Conservation (phyloP, 1,284 basidiomycete genomes). For the Schizopora paradoxa region DNA sequence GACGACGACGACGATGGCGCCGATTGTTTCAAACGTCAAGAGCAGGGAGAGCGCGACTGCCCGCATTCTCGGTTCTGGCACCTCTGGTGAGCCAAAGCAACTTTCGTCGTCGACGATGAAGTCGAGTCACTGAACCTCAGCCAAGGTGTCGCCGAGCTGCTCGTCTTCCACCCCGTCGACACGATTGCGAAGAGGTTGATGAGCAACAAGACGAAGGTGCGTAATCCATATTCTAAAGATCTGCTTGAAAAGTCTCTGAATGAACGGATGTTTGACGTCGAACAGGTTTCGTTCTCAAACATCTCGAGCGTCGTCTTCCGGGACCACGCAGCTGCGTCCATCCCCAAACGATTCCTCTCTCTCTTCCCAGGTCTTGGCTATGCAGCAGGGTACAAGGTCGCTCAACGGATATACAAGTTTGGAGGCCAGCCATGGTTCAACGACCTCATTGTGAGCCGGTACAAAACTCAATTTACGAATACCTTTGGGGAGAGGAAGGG, state of each 20-base stretch:
- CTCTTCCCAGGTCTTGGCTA: constrained; percentile 98
- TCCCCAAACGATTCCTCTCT: constrained; percentile 75
- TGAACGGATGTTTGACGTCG: background rate
- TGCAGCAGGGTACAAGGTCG: constrained; percentile 94
- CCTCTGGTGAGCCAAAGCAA: constrained; percentile 76
- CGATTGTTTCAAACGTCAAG: constrained; percentile 5
- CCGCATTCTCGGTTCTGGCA: constrained; percentile 87
- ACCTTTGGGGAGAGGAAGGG: constrained; percentile 94
- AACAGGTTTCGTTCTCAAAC: constrained; percentile 55
- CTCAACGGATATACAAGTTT: constrained; percentile 96
- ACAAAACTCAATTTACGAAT: constrained; percentile 73
- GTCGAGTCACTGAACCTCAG: background rate
- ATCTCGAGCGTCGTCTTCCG: constrained; percentile 84
- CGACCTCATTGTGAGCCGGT: constrained; percentile 79
- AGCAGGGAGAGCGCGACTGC: constrained; percentile 88
- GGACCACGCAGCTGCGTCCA: constrained; percentile 69
- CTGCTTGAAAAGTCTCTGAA: background rate
- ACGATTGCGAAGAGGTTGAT: constrained; percentile 96
- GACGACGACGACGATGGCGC: too few species aligned
- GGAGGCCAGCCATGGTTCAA: constrained; percentile 98
- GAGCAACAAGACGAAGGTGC: constrained; percentile 88
- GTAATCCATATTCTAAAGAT: constrained; percentile 10
- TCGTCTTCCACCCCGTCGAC: constrained; percentile 90
- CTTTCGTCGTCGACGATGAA: background rate
- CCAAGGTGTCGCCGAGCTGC: constrained; percentile 87